Base-by-base conservation (phyloP, 306 rosid genomes). In the Fragaria vesca region DNA sequence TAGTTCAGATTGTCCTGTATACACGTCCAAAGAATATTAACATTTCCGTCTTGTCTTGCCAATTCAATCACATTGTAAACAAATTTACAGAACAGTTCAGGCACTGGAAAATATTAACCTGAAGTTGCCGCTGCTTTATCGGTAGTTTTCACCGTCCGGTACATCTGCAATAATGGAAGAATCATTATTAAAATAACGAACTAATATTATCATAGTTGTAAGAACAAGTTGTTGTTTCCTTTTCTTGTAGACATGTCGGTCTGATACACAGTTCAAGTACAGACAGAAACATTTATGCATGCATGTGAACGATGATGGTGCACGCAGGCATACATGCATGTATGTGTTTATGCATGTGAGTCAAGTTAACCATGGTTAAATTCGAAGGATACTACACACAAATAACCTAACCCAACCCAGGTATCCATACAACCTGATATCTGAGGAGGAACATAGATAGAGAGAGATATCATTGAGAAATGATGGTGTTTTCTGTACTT, bases 121-220 rank as follows among this genome's bases (percentile, higher is more conserved):
- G 98, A 95, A 50, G 97, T 82, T 81, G 95, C 96, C 28, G 97
- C 93, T 52, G 97, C 89, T 84, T 83, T 91, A 76, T 93, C 97
- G 9, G 97, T 95, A 40, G 96, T 95, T 77, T 95, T 95, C 73
- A 95, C 99, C 81, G 99, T 95, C 81, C 99, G 87, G 82, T 93
- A 95, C 99, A 95, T 95, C 99, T 95, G 85, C 30, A 77, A 47
- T 52, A 48, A 65, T 57, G 6, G 3, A 72, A 30, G 45, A 17
- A 65, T 16, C 20, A 65, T 36, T 61, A 61, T 61, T 26, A 61
- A 63, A 16, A 34, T 17, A 65, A 17, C 45, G 17, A 16, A 12
- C 11, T 36, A 34, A 65, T 16, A 3, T 17, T 2, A 32, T 63
- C 42, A 16, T 36, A 65, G 24, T 65, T 62, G 68, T 30, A 62